phyloP scores from a whole-genome alignment of 2,329 filamentous ascomycete species.

The Fusarium sp. region DNA sequence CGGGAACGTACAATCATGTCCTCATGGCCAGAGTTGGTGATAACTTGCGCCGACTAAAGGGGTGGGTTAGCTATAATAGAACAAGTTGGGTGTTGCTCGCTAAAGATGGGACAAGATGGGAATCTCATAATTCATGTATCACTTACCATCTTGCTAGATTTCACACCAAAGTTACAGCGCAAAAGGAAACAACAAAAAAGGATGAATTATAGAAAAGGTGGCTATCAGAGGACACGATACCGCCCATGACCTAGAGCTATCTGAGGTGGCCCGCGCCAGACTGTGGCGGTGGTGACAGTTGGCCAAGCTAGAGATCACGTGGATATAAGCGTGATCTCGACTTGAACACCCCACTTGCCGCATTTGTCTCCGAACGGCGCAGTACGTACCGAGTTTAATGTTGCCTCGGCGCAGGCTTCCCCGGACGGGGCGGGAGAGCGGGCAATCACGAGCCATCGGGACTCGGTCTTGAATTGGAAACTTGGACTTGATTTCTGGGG shows the following conservation, averaged over 20 bases:
- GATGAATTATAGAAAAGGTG: slow-evolving; percentile 32
- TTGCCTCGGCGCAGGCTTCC: slow-evolving; percentile 40
- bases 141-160: slow-evolving; percentile 41
- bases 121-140: not conserved
- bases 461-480: not conserved
- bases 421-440: slow-evolving; percentile 36
- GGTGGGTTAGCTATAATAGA: slow-evolving; percentile 42
- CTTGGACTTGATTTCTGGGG: slow-evolving; percentile 4
- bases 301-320: slow-evolving; percentile 39
- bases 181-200: slow-evolving; percentile 21
- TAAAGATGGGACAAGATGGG: not conserved
- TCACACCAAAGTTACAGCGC: slow-evolving; percentile 25
- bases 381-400: slow-evolving; percentile 29
- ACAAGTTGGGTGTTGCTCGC: not conserved
- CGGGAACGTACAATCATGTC: slow-evolving; percentile 93
- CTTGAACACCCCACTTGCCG: slow-evolving; percentile 36
- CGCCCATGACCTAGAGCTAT: slow-evolving; percentile 42
- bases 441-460: slow-evolving; percentile 40
- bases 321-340: slow-evolving; percentile 20
- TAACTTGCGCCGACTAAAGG: slow-evolving; percentile 55
- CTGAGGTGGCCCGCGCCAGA: slow-evolving; percentile 24
- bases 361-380: slow-evolving; percentile 14
- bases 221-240: slow-evolving; percentile 44
- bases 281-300: slow-evolving; percentile 43
- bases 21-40: slow-evolving; percentile 75